Conservation (phyloP, 148 eudicot species). For the Amaranthus palmeri region DNA sequence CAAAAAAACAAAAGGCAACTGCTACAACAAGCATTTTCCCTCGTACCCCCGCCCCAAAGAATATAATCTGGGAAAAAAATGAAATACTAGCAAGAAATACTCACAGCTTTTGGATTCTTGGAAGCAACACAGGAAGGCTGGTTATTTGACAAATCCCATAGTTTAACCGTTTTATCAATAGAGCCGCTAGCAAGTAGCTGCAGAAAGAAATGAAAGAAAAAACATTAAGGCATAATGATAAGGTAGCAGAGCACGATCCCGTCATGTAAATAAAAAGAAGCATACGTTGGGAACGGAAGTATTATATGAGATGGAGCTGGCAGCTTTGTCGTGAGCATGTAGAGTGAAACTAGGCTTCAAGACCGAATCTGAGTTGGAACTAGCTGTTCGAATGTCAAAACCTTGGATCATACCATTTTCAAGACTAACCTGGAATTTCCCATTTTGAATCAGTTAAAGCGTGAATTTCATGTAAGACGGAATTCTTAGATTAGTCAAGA, state of each 20-base stretch:
- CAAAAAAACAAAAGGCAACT: background rate
- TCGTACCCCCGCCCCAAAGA: background rate
- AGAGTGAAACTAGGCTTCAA: conserved; percentile 67
- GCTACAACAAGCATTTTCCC: background rate
- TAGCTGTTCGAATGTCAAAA: conserved; percentile 72
- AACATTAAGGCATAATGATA: conserved; percentile 9
- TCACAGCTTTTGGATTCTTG: conserved; percentile 73
- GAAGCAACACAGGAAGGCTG: conserved; percentile 75
- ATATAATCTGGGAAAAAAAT: background rate
- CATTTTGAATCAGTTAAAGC: background rate
- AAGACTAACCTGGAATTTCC: conserved; percentile 67
- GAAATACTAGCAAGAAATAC: conserved; percentile 18
- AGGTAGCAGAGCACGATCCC: conserved; percentile 1
- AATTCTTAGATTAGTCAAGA: background rate
- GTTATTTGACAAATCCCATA: conserved; percentile 76
- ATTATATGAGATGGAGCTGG: conserved; percentile 65
- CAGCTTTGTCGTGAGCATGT: conserved; percentile 95
- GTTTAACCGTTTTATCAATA: conserved; percentile 71
- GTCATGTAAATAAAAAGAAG: conserved; percentile 1
- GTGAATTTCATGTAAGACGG: background rate
- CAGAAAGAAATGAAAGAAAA: conserved; percentile 13
- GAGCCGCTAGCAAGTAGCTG: conserved; percentile 91
- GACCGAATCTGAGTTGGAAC: conserved; percentile 46
- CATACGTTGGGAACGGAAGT: conserved; percentile 61
- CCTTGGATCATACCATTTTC: conserved; percentile 77